Base-by-base conservation (phyloP, 768 basidiomycete genomes). In the Tulasnella sp. region DNA sequence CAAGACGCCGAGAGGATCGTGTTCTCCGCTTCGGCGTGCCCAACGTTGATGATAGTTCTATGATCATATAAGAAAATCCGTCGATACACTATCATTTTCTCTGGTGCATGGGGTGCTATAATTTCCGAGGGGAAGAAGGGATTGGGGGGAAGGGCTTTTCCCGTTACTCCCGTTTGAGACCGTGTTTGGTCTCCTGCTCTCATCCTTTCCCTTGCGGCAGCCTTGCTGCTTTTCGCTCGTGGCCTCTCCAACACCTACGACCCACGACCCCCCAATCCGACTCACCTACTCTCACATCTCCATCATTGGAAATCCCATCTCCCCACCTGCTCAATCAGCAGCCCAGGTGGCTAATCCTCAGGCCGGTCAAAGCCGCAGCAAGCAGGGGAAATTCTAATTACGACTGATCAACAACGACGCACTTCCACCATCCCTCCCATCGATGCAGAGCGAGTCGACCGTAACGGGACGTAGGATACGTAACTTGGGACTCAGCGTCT, bases 401-500 rank as follows among this genome's bases (percentile, higher is more conserved):
- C 57, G 57, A 61, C 57, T 61, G 57, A 61, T 61, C 57, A 61
- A 61, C 57, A 61, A 61, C 57, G n/a, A 74, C 73, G 42, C 11
- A 44, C 73, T 46, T 35, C 23, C 73, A 57, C 74, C 35, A 75
- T 57, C 74, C 73, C 73, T 75, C 55, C 26, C 48, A 35, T n/a
- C 42, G 74, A 75, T 75, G 74, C 74, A 75, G 74, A 61, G 51
- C 74, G 74, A 75, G 57, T 75, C 74, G 29, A 75, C 74, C 32
- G 55, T 75, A 44, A 75, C 74, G n/a, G 74, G 18, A 55, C 74
- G 74, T 57, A 48, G 39, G 35, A 75, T 57, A 20, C 48, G 69
- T 5, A 70, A 37, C 10, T 40, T 77, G 29, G 76, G 69, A 7
- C 76, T 77, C 26, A 70, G 61, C 44, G 76, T 77, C 5, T 77